phyloP scores from a whole-genome alignment of 257 asterid genomes.

The Scutellaria galericulata region DNA sequence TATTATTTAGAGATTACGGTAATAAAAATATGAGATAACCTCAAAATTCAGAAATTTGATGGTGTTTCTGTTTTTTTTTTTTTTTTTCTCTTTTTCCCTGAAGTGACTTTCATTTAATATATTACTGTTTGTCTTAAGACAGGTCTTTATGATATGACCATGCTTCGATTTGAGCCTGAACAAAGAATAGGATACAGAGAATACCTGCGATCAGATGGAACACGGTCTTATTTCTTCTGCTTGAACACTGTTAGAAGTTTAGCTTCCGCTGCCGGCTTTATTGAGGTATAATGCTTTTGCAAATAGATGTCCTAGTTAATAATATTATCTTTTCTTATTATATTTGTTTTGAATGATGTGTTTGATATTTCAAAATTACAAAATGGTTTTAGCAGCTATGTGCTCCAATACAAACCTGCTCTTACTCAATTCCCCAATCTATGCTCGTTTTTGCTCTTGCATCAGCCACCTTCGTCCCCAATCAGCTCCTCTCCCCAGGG shows the following conservation, averaged over 20 bases:
- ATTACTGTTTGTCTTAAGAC: slow-evolving; percentile 31
- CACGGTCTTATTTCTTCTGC: slow-evolving; percentile 90
- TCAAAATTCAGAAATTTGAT: slow-evolving; percentile 12
- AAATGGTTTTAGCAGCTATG: too few species aligned
- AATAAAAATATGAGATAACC: slow-evolving; percentile 35
- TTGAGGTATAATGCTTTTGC: slow-evolving; percentile 56
- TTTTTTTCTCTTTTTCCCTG: neutral
- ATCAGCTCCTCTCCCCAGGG: too few species aligned
- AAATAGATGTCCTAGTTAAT: too few species aligned
- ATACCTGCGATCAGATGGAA: slow-evolving; percentile 88
- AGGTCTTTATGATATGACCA: slow-evolving; percentile 97
- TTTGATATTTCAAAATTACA: too few species aligned
- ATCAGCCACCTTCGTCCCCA: too few species aligned
- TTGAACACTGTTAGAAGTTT: slow-evolving; percentile 63
- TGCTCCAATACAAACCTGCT: too few species aligned
- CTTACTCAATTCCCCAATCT: too few species aligned
- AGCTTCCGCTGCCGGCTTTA: slow-evolving; percentile 70
- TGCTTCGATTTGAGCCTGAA: slow-evolving; percentile 84
- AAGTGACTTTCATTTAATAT: slow-evolving; percentile 9
- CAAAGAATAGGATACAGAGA: slow-evolving; percentile 82
- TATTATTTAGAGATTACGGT: slow-evolving; percentile 95
- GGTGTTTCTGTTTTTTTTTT: slow-evolving; percentile 14
- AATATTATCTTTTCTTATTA: too few species aligned
- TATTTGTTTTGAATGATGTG: too few species aligned
- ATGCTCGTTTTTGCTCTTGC: too few species aligned